Evolutionary conservation across 768 basidiomycete genomes (phyloP), one percentile per base, ranked within the genome.

Genomic region (Amanita phalloides): DNA sequence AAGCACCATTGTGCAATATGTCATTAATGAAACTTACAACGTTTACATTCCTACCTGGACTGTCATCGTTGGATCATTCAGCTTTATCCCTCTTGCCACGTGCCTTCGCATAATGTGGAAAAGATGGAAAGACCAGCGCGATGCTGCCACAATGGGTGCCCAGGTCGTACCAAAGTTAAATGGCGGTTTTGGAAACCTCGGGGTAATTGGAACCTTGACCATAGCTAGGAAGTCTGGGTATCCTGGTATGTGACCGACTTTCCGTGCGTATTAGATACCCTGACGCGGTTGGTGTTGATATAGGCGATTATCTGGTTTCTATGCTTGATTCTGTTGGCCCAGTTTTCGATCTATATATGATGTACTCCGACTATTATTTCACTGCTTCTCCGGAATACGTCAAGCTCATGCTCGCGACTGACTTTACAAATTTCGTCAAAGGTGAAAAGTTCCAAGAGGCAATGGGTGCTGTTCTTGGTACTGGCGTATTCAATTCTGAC

Each of bases 401-500:
- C 61, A 80, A 83, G 61, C 58, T 70, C 3, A 77, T 81, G 14
- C 63, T 83, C 2, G 70, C 79, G 0, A 78, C 77, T 0, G 74
- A 82, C 53, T 82, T 83, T 53, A 65, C 69, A 8, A 81, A 76
- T 57, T 82, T 75, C 53, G 72, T 73, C 37, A 83, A 82, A 69
- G 80, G 81, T 25, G 59, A 70, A 51, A 63, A 64, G n/a, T 74
- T 81, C 45, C 71, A 66, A 43, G 55, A 64, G 20, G 66, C 66
- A 13, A 70, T 77, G 70, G 62, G 64, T 3, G 68, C 72, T 1
- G 69, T 84, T 9, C 63, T 84, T 13, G 84, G 84, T 0, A 71
- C 72, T 9, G 84, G 84, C 0, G 78, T 85, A 3, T 86, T 86
- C 61, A 84, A 85, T 56, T 77, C 79, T 11, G 81, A 84, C 49